Percentiles rank a stretch among this genome's conserved stretches.
Conservation (phyloP, 2,329 filamentous ascomycete species). For the Colletotrichum trifolii region DNA sequence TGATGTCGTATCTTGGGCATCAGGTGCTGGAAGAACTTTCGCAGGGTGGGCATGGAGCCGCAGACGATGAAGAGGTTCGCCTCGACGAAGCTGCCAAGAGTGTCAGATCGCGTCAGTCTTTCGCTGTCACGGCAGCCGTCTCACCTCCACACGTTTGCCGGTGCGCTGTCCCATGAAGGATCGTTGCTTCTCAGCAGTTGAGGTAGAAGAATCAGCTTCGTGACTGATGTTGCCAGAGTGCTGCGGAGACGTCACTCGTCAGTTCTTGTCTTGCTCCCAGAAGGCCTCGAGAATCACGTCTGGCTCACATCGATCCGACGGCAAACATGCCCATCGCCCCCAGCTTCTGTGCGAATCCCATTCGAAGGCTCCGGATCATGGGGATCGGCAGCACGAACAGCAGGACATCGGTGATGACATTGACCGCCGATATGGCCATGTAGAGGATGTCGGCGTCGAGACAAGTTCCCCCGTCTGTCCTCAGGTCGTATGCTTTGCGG, state of each 20-base stretch:
- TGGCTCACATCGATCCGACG: constrained; percentile 49
- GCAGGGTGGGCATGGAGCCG: constrained; percentile 52
- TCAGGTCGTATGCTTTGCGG: constrained; percentile 45
- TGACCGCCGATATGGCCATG: constrained; percentile 58
- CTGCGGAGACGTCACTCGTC: background rate
- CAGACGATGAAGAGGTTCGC: constrained; percentile 54
- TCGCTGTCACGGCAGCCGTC: rapidly evolving
- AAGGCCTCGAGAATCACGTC: background rate
- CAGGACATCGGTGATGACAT: constrained; percentile 60
- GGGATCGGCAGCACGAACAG: constrained; percentile 59
- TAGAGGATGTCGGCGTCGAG: constrained; percentile 59
- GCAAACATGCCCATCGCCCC: constrained; percentile 56
- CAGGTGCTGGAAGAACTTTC: constrained; percentile 52
- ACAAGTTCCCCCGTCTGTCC: constrained; percentile 49
- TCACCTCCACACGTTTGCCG: constrained; percentile 35
- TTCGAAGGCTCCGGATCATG: constrained; percentile 55
- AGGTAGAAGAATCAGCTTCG: constrained; percentile 24
- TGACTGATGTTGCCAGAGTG: constrained; percentile 29
- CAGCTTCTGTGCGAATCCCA: constrained; percentile 59
- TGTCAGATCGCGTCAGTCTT: background rate
- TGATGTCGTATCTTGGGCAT: constrained; percentile 46
- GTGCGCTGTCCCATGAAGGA: constrained; percentile 32
- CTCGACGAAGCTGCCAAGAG: constrained; percentile 46
- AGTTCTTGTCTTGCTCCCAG: background rate
- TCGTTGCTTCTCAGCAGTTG: constrained; percentile 21